phyloP scores from a whole-genome alignment of 129 eudicot species.

The sunflower (Helianthus annuus) region DNA sequence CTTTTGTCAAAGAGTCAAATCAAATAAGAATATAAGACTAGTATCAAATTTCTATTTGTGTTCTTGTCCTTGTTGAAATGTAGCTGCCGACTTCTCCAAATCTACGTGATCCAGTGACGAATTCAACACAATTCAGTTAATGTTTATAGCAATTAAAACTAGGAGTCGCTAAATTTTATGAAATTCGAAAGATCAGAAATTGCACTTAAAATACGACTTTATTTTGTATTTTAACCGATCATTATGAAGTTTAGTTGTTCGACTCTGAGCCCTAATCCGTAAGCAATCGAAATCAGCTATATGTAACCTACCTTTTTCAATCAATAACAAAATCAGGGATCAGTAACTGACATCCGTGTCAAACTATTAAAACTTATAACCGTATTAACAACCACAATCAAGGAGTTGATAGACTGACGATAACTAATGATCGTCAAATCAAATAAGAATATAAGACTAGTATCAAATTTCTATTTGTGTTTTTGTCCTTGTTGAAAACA shows the following conservation, averaged over 20 bases:
- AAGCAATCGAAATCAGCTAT: too few relatives aligned
- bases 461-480: neutral
- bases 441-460: neutral
- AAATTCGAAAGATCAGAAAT: too few relatives aligned
- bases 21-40: constrained; percentile 1
- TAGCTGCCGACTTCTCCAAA: constrained; percentile 1
- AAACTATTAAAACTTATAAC: neutral
- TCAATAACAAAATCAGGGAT: neutral
- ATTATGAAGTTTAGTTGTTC: too few relatives aligned
- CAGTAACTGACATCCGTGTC: constrained; percentile 13
- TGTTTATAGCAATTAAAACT: neutral
- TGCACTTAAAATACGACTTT: too few relatives aligned
- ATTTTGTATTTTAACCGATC: too few relatives aligned
- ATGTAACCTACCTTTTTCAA: neutral
- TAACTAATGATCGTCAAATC: neutral
- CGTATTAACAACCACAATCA: neutral
- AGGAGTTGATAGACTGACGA: neutral
- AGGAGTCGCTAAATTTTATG: constrained; percentile 1
- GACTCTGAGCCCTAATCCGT: too few relatives aligned
- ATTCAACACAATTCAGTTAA: neutral
- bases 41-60: neutral
- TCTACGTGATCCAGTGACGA: neutral
- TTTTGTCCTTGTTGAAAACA: neutral
- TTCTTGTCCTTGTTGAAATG: neutral
- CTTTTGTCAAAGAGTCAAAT: neutral